These are phyloP conservation scores for Fusarium sacchari DNA, from an alignment of 2,329 filamentous ascomycete genomes.

Conservation along the genomic window DNA sequence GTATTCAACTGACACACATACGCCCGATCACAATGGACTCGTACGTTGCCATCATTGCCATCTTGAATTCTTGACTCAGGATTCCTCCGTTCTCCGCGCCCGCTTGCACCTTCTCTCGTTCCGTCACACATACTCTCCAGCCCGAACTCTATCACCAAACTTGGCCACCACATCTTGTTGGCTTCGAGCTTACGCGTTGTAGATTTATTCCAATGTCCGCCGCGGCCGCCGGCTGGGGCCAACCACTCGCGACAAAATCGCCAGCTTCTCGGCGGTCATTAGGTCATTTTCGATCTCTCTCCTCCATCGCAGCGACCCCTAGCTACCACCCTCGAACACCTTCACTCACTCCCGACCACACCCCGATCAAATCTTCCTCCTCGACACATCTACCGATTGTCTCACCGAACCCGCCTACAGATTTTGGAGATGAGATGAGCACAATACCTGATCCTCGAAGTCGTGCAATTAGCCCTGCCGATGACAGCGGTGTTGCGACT, in stretches of 20 bases:
- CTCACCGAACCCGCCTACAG: conserved; percentile 52
- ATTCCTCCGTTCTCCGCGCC: conserved; percentile 13
- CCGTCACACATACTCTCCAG: conserved; percentile 4
- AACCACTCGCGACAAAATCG: conserved; percentile 48
- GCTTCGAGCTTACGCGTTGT: conserved; percentile 29
- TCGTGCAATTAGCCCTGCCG: conserved; percentile 59
- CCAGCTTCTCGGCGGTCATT: conserved; percentile 50
- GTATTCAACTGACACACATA: conserved; percentile 38
- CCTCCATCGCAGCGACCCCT: conserved; percentile 59
- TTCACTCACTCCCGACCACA: conserved; percentile 46
- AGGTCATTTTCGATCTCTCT: conserved; percentile 64
- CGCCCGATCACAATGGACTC: conserved; percentile 45
- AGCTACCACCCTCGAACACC: conserved; percentile 52
- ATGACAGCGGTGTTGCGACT: conserved; percentile 46
- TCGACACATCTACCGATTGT: conserved; percentile 50
- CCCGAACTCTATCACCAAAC: conserved; percentile 26
- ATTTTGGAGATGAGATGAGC: conserved; percentile 71
- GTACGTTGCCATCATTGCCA: conserved; percentile 39
- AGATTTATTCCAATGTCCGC: conserved; percentile 61
- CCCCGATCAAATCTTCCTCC: conserved; percentile 53
- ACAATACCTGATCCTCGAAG: conserved; percentile 74
- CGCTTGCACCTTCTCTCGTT: conserved; percentile 5
- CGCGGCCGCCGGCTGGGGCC: conserved; percentile 61
- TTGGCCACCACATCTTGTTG: conserved; percentile 8
- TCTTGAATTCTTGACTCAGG: conserved; percentile 30